Base-by-base conservation (phyloP, 2,329 filamentous ascomycete genomes). In the Fulvia fulva region DNA sequence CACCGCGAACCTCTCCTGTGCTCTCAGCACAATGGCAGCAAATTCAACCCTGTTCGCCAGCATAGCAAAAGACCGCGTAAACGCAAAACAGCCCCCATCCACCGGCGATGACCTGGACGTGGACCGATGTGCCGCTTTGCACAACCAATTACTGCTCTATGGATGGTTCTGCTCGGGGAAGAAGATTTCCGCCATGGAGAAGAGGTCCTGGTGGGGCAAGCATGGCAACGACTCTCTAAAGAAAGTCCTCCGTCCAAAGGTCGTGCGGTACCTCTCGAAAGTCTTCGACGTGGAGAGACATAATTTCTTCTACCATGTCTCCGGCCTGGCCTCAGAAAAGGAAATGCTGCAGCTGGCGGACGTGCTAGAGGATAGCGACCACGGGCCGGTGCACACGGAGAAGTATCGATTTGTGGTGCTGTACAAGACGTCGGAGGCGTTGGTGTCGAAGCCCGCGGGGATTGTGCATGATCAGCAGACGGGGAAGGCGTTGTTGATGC, bases 121-220 rank as follows among this genome's bases (percentile, higher is more conserved):
- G 14, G 67, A 70, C 19, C 65, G 70, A 49, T 71, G 69, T 58
- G 69, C 69, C 19, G 68, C 69, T 3, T 57, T 72, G 34, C 70
- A 72, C 60, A 72, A 72, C 58, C 69, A 67, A 11, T 59, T 72
- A 21, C 58, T 68, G n/a, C 63, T 71, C n/a, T 71, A 71, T 57
- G 69, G 68, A 54, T 72, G 70, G 70, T 62, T 71, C 21, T 67
- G 65, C 51, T 68, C 67, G 41, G 70, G 70, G 25, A 68, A 66
- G 55, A 68, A 67, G 25, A 67, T 71, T 44, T 63, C 64, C 3
- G 57, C 65, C 16, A 63, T 72, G 60, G 61, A 66, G 47, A 68
- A 70, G 57, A 59, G 64, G 26, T 67, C 69, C 3, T 72, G 70
- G 70, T 72, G 70, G 70, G 61, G 62, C 47, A 65, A 63, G 43